Percentiles rank a stretch among this genome's conserved stretches.
Evolutionary conservation across 495 filamentous ascomycete genomes (phyloP).

Genomic region (Immersiella caudata): DNA sequence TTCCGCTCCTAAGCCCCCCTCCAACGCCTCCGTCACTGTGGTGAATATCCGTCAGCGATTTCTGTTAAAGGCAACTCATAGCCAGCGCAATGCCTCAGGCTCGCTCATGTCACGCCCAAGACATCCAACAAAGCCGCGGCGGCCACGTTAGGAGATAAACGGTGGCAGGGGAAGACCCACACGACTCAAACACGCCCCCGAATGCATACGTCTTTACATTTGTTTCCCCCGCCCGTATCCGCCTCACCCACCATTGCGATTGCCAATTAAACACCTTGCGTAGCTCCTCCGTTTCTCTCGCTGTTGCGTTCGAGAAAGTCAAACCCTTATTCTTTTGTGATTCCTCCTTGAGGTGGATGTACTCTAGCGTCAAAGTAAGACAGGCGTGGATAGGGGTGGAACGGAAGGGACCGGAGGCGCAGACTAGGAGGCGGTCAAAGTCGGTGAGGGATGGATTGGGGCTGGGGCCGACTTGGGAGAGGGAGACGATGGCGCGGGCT

Average conservation of each 20-base stretch:
- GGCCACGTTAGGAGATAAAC: too few species aligned
- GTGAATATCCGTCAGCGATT: too few species aligned
- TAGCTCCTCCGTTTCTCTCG: neutral
- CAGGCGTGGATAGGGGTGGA: slow-evolving; percentile 7
- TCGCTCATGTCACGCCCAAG: too few species aligned
- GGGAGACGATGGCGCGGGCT: slow-evolving; percentile 18
- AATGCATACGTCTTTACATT: slow-evolving; percentile 16
- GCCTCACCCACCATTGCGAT: neutral
- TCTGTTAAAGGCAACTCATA: too few species aligned
- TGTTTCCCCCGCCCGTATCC: slow-evolving; percentile 8
- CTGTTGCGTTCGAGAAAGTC: too few species aligned
- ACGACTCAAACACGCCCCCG: neutral
- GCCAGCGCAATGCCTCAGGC: too few species aligned
- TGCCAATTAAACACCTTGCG: slow-evolving; percentile 4
- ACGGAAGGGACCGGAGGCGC: slow-evolving; percentile 3
- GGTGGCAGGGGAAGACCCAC: too few species aligned
- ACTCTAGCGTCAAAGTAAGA: slow-evolving; percentile 6
- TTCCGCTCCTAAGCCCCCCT: too few species aligned
- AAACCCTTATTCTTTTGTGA: neutral
- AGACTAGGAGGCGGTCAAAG: slow-evolving; percentile 11
- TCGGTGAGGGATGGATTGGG: neutral
- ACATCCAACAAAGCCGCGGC: too few species aligned
- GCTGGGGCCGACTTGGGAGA: slow-evolving; percentile 16
- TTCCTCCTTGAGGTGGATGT: slow-evolving; percentile 8
- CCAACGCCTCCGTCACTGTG: too few species aligned